These are phyloP conservation scores for Aspergillus spinulosporus DNA, from an alignment of 2,329 filamentous ascomycete genomes.

Conservation along the genomic window DNA sequence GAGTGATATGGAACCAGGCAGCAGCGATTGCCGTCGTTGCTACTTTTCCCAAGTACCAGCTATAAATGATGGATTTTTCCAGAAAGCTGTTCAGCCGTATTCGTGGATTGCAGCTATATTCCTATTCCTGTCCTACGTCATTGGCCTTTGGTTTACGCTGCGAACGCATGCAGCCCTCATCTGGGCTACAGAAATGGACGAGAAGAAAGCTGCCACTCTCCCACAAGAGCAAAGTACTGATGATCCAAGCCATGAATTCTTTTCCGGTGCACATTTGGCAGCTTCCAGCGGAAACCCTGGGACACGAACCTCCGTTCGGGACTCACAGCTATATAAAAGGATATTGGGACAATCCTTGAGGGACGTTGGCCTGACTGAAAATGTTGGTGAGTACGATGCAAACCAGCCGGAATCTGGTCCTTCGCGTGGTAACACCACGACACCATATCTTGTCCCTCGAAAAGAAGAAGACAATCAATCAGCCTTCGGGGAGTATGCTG, in stretches of 20 bases:
- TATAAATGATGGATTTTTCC: conserved; percentile 82
- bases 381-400: conserved; percentile 44
- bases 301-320: conserved; percentile 70
- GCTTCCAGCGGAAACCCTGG: conserved; percentile 46
- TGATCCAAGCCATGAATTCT: conserved; percentile 39
- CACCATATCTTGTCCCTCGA: conserved; percentile 75
- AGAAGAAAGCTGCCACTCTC: conserved; percentile 61
- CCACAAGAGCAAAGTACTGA: conserved; percentile 32
- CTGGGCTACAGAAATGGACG: conserved; percentile 82
- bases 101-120: conserved; percentile 83
- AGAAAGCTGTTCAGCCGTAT: conserved; percentile 87
- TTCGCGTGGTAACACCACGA: conserved; percentile 33
- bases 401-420: conserved; percentile 31
- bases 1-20: conserved; percentile 49
- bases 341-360: conserved; percentile 88
- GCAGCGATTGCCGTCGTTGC: conserved; percentile 79
- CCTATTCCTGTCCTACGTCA: conserved; percentile 88
- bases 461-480: conserved; percentile 42
- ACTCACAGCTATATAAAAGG: conserved; percentile 87
- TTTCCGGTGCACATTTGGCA: conserved; percentile 32
- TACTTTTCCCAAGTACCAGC: conserved; percentile 89
- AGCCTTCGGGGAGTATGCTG: conserved; percentile 47
- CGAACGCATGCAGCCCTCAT: conserved; percentile 95
- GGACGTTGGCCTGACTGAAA: conserved; percentile 69
- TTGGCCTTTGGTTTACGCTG: conserved; percentile 92